These are phyloP conservation scores for Actinomucor elegans DNA, from an alignment of 371 early-diverging fungal genomes.

Conservation along the genomic window DNA sequence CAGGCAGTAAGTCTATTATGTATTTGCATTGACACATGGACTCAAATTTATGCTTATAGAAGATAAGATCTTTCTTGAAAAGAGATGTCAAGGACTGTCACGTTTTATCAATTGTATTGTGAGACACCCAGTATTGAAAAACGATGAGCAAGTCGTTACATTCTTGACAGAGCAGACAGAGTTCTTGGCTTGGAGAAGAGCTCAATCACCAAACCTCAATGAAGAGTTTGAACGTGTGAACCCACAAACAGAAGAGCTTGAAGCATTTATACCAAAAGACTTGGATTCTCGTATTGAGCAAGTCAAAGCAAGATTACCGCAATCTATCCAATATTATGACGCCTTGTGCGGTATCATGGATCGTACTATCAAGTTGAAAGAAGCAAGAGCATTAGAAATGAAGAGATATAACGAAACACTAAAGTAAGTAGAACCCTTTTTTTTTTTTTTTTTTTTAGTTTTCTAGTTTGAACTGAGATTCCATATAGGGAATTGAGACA, in stretches of 20 bases:
- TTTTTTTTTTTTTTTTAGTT: neutral
- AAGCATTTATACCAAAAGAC: slow-evolving; percentile 38
- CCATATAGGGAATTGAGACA: slow-evolving; percentile 29
- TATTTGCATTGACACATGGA: neutral
- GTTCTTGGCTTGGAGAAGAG: slow-evolving; percentile 43
- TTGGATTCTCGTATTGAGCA: slow-evolving; percentile 34
- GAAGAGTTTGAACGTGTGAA: slow-evolving; percentile 39
- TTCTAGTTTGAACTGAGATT: neutral
- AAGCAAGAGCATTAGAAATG: slow-evolving; percentile 51
- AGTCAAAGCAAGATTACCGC: slow-evolving; percentile 24
- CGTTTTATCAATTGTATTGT: slow-evolving; percentile 74
- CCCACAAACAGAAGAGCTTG: slow-evolving; percentile 27
- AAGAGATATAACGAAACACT: slow-evolving; percentile 47
- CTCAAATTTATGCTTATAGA: slow-evolving; percentile 27
- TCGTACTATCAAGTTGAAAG: slow-evolving; percentile 49
- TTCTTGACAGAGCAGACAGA: slow-evolving; percentile 67
- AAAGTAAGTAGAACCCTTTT: slow-evolving; percentile 35
- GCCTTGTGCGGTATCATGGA: slow-evolving; percentile 57
- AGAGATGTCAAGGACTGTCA: slow-evolving; percentile 64
- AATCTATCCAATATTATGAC: slow-evolving; percentile 56
- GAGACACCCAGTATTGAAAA: slow-evolving; percentile 69
- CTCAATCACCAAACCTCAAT: slow-evolving; percentile 33
- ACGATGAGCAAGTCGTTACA: slow-evolving; percentile 61
- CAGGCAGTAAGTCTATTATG: slow-evolving; percentile 34
- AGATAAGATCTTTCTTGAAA: slow-evolving; percentile 68